phyloP scores from a whole-genome alignment of 768 basidiomycete genomes.

The Amanita muscaria region DNA sequence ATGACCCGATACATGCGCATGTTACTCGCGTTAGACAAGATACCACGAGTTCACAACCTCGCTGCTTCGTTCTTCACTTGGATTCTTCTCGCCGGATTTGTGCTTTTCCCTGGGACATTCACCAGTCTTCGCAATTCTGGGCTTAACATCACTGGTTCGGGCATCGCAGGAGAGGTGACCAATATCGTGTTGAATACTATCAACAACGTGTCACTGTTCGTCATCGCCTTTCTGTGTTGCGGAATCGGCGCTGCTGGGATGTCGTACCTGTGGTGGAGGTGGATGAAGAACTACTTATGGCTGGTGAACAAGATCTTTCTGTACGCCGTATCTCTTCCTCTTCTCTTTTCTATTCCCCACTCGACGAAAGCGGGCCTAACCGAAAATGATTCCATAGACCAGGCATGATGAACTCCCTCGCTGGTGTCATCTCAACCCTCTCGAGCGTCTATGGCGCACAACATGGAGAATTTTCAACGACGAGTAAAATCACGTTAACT shows the following conservation, averaged over 20 bases:
- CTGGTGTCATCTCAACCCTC: constrained; percentile 48
- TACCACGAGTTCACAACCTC: constrained; percentile 40
- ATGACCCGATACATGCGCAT: constrained; percentile 52
- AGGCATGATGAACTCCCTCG: constrained; percentile 46
- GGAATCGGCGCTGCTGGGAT: constrained; percentile 45
- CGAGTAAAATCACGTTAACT: constrained; percentile 37
- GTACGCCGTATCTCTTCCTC: constrained; percentile 23
- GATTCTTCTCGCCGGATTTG: constrained; percentile 54
- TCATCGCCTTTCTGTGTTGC: constrained; percentile 48
- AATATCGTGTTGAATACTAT: constrained; percentile 27
- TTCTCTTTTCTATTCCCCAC: background rate
- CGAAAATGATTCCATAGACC: constrained; percentile 27
- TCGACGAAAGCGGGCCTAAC: background rate
- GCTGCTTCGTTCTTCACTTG: constrained; percentile 53
- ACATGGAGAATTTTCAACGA: constrained; percentile 32
- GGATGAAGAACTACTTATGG: constrained; percentile 54
- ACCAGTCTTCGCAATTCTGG: constrained; percentile 32
- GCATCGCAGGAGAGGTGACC: constrained; percentile 29
- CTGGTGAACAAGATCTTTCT: constrained; percentile 46
- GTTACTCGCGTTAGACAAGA: constrained; percentile 51
- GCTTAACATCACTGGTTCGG: constrained; percentile 21
- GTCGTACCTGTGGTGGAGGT: constrained; percentile 52
- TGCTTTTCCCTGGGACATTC: constrained; percentile 57
- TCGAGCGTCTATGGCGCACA: constrained; percentile 43
- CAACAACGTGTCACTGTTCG: constrained; percentile 19